A percentile compares a stretch with the other conserved stretches of the same genome.
Conservation (phyloP, 129 eudicot genomes). For the Helianthus tuberosus region DNA sequence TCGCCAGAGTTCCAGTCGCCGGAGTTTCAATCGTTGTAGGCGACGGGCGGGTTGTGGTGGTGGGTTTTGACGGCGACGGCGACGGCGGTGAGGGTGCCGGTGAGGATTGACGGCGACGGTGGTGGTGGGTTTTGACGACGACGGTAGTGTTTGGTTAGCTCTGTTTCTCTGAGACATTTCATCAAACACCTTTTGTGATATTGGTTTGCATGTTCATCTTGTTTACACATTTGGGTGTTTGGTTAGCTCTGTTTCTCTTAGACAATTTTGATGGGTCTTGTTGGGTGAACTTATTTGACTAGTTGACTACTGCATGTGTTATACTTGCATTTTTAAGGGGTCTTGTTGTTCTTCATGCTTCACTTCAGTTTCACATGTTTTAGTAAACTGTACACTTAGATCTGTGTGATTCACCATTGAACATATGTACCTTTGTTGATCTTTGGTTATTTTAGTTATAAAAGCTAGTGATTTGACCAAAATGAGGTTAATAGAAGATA, state of each 20-base stretch:
- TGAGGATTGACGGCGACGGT: too few relatives aligned
- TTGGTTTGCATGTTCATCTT: too few relatives aligned
- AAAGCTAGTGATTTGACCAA: constrained; percentile 6
- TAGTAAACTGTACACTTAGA: background rate
- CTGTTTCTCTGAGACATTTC: background rate
- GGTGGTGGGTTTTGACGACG: too few relatives aligned
- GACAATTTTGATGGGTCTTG: too few relatives aligned
- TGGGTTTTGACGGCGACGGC: too few relatives aligned
- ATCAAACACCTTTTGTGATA: background rate
- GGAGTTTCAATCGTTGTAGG: too few relatives aligned
- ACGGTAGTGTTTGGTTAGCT: constrained; percentile 4
- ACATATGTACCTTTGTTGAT: constrained; percentile 10
- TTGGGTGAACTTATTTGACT: constrained; percentile 9
- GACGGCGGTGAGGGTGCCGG: too few relatives aligned
- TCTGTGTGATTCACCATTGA: constrained; percentile 20
- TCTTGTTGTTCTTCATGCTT: constrained; percentile 20
- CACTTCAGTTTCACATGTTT: background rate
- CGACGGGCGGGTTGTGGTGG: too few relatives aligned
- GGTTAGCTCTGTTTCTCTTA: too few relatives aligned
- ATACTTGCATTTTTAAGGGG: background rate
- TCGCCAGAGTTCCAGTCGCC: too few relatives aligned
- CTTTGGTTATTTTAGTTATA: constrained; percentile 4
- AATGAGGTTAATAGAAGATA: constrained; percentile 90
- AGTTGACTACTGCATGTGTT: background rate
- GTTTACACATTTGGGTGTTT: too few relatives aligned